Conservation (phyloP, 2,329 filamentous ascomycete species). For the Pseudopyricularia cyperi region DNA sequence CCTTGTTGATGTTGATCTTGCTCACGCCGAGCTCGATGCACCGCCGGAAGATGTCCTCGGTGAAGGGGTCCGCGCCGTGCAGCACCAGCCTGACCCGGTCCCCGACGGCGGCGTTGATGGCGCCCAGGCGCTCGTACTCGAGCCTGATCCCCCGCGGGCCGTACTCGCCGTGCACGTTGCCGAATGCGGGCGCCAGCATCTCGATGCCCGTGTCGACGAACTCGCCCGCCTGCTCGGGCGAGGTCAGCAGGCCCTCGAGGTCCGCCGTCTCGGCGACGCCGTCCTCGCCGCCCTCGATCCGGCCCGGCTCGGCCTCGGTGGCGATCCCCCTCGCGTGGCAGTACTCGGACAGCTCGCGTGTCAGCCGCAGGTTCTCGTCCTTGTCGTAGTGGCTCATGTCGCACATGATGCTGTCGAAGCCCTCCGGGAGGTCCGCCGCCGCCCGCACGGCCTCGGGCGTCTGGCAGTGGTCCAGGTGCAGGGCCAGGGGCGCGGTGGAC, state of each 20-base stretch:
- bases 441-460: constrained; percentile 46
- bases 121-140: constrained; percentile 40
- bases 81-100: constrained; percentile 31
- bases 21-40: constrained; percentile 32
- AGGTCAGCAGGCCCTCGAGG: constrained; percentile 42
- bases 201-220: constrained; percentile 62
- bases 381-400: constrained; percentile 61
- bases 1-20: constrained; percentile 39
- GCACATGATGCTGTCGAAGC: constrained; percentile 61
- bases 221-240: constrained; percentile 53
- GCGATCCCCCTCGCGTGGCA: constrained; percentile 51
- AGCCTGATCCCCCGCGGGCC: constrained; percentile 49
- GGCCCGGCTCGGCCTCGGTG: constrained; percentile 55
- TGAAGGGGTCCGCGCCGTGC: constrained; percentile 35
- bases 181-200: constrained; percentile 62
- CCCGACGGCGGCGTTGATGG: constrained; percentile 28
- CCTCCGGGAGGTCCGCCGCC: constrained; percentile 43
- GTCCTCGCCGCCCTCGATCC: constrained; percentile 49
- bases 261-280: constrained; percentile 50
- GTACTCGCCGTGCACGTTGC: constrained; percentile 66
- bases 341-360: constrained; percentile 47
- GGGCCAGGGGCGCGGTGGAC: constrained; percentile 44
- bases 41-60: constrained; percentile 26
- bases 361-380: constrained; percentile 50
- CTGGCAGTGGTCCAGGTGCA: constrained; percentile 57